Conservation (phyloP, 2,329 filamentous ascomycete genomes). For the Fusarium sp. region DNA sequence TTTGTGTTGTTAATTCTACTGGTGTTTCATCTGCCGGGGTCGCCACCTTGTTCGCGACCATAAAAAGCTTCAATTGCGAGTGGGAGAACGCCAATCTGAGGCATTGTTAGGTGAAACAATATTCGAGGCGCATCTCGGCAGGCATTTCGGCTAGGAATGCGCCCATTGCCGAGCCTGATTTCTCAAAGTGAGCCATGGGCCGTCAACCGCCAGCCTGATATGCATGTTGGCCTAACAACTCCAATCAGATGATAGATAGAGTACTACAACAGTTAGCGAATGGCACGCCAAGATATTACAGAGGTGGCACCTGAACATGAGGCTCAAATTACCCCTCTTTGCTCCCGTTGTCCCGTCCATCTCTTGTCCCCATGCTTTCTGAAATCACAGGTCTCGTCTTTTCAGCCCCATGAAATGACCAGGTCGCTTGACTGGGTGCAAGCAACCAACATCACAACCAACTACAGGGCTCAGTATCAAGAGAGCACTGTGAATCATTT, state of each 20-base stretch:
- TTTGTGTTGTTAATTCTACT: too few species aligned
- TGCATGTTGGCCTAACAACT: constrained; percentile 6
- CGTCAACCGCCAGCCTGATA: neutral
- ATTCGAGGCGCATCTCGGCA: neutral
- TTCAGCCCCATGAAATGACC: neutral
- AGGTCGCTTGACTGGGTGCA: neutral
- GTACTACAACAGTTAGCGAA: neutral
- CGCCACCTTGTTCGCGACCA: neutral
- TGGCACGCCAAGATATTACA: neutral
- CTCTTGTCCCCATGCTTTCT: neutral
- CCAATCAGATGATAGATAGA: neutral
- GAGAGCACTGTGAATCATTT: neutral
- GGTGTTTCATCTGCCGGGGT: neutral
- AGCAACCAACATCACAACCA: neutral
- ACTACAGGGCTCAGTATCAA: neutral
- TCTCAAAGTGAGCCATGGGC: neutral
- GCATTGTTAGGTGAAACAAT: neutral
- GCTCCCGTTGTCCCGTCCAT: neutral
- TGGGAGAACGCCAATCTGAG: neutral
- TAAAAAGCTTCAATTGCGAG: neutral
- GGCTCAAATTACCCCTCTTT: constrained; percentile 19
- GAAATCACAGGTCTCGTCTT: neutral
- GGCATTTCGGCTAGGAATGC: neutral
- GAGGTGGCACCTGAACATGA: neutral
- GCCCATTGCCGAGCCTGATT: constrained; percentile 8